Conservation (phyloP, 495 filamentous ascomycete species). For the Hyphodiscus hymeniophilus region DNA sequence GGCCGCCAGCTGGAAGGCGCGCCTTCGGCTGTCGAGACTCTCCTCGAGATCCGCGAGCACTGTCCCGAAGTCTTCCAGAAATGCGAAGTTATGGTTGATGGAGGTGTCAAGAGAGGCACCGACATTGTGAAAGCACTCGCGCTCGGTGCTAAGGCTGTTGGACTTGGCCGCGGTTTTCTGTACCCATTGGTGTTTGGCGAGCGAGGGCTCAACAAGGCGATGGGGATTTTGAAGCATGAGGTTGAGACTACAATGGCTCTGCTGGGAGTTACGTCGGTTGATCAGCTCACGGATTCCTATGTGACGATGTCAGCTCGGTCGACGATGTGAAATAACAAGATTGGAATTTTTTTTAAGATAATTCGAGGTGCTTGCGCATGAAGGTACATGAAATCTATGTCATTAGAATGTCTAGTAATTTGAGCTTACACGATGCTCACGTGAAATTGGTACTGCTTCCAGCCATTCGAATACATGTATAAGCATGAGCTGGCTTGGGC, state of each 20-base stretch:
- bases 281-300: no score
- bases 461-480: no score
- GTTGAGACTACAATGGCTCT: constrained; percentile 12
- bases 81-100: constrained; percentile 35
- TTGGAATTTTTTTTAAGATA: no score
- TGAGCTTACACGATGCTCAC: no score
- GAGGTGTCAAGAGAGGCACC: constrained; percentile 36
- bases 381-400: no score
- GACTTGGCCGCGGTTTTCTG: constrained; percentile 29
- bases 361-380: no score
- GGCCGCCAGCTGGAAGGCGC: constrained; percentile 33
- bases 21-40: constrained; percentile 29
- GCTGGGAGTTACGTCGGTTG: constrained; percentile 15
- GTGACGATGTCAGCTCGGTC: no score
- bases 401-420: no score
- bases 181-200: constrained; percentile 24
- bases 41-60: constrained; percentile 28
- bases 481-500: no score
- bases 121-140: constrained; percentile 37
- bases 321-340: no score
- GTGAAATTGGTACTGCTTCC: no score
- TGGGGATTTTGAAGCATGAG: neutral
- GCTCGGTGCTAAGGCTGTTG: constrained; percentile 37
- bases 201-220: neutral
- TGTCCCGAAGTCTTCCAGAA: constrained; percentile 31